A percentile compares a stretch with the other conserved stretches of the same genome.
Conservation (phyloP, 495 filamentous ascomycete genomes). For the Penicillium angulare region DNA sequence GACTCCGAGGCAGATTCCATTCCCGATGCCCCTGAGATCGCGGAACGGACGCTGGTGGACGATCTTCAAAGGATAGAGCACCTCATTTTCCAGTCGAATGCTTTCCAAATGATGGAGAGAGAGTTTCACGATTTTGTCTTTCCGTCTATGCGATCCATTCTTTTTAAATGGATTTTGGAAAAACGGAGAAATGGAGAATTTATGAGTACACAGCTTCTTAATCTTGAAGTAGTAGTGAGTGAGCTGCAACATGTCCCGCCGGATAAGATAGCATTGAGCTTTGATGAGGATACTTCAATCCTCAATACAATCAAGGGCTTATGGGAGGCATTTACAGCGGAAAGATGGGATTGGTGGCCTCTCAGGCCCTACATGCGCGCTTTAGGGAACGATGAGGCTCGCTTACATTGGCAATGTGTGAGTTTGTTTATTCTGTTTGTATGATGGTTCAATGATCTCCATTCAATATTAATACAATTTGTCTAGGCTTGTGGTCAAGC, state of each 20-base stretch:
- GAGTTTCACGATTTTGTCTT: not conserved
- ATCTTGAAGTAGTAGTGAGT: not conserved
- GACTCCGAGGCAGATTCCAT: not conserved
- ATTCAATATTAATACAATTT: no score
- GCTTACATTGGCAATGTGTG: constrained; percentile 1
- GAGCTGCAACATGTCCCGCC: not conserved
- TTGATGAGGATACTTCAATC: not conserved
- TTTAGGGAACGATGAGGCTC: not conserved
- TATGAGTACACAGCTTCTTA: not conserved
- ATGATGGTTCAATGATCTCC: not conserved
- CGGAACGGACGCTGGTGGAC: no score
- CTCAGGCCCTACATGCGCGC: not conserved
- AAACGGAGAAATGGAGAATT: not conserved
- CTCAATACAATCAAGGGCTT: not conserved
- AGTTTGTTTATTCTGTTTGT: not conserved
- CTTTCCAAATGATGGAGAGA: not conserved
- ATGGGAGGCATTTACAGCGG: not conserved
- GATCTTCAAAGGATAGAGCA: not conserved
- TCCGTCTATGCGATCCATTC: not conserved
- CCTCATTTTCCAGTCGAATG: not conserved
- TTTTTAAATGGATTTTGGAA: not conserved
- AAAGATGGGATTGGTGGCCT: not conserved
- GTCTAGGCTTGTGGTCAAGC: not conserved
- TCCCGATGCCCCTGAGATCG: no score
- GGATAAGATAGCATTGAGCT: not conserved